A percentile compares a stretch with the other conserved stretches of the same genome.
Conservation (phyloP, 768 basidiomycete genomes). For the Infundibulicybe gibba region DNA sequence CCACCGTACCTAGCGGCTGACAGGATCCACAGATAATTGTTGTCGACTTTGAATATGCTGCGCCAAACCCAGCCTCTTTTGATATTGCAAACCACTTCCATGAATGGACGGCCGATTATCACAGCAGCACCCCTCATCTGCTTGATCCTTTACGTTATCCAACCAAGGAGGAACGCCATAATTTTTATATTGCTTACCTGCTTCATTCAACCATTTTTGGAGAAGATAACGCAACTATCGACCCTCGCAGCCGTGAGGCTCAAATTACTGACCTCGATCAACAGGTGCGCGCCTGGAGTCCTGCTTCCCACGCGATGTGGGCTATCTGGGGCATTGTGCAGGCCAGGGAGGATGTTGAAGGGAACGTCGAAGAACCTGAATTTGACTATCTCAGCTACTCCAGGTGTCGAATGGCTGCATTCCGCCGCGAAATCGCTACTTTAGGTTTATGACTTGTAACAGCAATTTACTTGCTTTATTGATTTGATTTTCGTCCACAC, state of each 20-base stretch:
- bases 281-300: slow-evolving; percentile 86
- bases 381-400: slow-evolving; percentile 93
- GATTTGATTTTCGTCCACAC: too few relatives aligned
- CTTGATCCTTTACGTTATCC: slow-evolving; percentile 71
- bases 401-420: slow-evolving; percentile 58
- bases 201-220: slow-evolving; percentile 37
- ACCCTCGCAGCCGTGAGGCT: slow-evolving; percentile 32
- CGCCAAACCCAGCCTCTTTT: slow-evolving; percentile 87
- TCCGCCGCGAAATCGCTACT: slow-evolving; percentile 41
- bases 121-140: slow-evolving; percentile 62
- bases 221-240: slow-evolving; percentile 21
- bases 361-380: slow-evolving; percentile 56
- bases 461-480: too few relatives aligned
- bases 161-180: slow-evolving; percentile 61
- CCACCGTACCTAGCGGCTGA: slow-evolving; percentile 4
- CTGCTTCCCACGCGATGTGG: slow-evolving; percentile 91
- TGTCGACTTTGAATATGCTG: slow-evolving; percentile 97
- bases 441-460: background rate
- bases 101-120: slow-evolving; percentile 96
- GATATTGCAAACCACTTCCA: slow-evolving; percentile 98
- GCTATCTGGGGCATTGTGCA: slow-evolving; percentile 94
- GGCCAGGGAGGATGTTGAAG: slow-evolving; percentile 71
- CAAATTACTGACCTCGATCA: slow-evolving; percentile 61
- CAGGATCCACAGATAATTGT: slow-evolving; percentile 68
- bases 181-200: slow-evolving; percentile 87